Conservation (phyloP, 1,139 yeast genomes). For the Schwanniomyces etchellsii region DNA sequence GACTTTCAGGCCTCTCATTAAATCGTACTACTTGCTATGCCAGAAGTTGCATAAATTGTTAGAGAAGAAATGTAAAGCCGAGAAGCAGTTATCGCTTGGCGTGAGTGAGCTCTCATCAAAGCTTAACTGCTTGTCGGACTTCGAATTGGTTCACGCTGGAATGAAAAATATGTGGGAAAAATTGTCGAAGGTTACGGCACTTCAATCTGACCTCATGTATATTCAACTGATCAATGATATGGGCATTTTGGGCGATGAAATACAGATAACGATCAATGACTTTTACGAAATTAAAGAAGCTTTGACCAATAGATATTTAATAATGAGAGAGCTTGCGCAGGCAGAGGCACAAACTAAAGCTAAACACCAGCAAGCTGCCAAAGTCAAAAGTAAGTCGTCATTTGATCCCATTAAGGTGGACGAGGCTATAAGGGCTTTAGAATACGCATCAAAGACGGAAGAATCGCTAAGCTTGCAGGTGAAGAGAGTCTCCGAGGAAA, state of each 20-base stretch:
- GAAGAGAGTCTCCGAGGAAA: conserved; percentile 77
- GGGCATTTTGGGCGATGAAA: conserved; percentile 75
- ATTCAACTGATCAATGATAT: conserved; percentile 69
- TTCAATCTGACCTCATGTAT: conserved; percentile 73
- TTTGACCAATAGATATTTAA: conserved; percentile 81
- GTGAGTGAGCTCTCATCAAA: conserved; percentile 64
- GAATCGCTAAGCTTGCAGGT: conserved; percentile 71
- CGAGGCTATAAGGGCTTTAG: conserved; percentile 77
- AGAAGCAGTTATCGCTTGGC: conserved; percentile 51
- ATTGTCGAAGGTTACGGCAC: conserved; percentile 60
- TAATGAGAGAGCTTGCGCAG: conserved; percentile 81
- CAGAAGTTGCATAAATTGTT: conserved; percentile 53
- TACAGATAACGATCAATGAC: conserved; percentile 61
- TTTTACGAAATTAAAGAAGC: conserved; percentile 89
- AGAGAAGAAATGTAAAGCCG: conserved; percentile 49
- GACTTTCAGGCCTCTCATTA: conserved; percentile 79
- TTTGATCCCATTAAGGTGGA: conserved; percentile 87
- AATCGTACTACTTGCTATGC: conserved; percentile 61
- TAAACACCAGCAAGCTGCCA: conserved; percentile 70
- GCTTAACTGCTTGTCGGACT: conserved; percentile 41
- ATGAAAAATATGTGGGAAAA: conserved; percentile 82
- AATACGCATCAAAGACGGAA: conserved; percentile 74
- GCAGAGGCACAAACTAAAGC: conserved; percentile 72
- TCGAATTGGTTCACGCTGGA: conserved; percentile 53
- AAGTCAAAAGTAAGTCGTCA: conserved; percentile 66